A percentile compares a stretch with the other conserved stretches of the same genome.
phyloP scores from a whole-genome alignment of 129 eudicot genomes.

The Sambucus nigra region DNA sequence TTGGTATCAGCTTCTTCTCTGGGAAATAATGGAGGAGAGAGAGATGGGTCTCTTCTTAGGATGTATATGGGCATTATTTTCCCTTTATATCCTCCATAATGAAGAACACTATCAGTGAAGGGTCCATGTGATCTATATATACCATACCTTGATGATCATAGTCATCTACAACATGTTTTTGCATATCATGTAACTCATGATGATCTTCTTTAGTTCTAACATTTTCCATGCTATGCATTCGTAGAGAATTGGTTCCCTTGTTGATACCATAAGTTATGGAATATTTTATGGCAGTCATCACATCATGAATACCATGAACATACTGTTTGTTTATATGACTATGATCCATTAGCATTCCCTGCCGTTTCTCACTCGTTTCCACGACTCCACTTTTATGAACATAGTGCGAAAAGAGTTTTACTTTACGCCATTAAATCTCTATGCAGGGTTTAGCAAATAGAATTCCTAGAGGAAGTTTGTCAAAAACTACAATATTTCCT shows the following conservation, averaged over 20 bases:
- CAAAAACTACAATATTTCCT: too few species aligned
- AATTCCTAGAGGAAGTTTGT: too few species aligned
- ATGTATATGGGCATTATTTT: constrained; percentile 50
- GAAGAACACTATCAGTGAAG: constrained; percentile 57
- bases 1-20: constrained; percentile 47
- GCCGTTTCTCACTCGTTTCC: not conserved
- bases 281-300: not conserved
- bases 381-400: constrained; percentile 1
- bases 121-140: constrained; percentile 45
- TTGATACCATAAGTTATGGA: constrained; percentile 8
- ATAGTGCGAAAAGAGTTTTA: not conserved
- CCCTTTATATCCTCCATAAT: constrained; percentile 43
- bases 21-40: constrained; percentile 39
- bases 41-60: constrained; percentile 35
- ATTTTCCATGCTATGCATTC: constrained; percentile 42
- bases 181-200: constrained; percentile 1
- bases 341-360: not conserved
- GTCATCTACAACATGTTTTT: constrained; percentile 7
- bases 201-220: not conserved
- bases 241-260: constrained; percentile 21
- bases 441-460: not conserved
- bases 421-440: too few species aligned
- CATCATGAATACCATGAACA: too few species aligned
- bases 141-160: constrained; percentile 6
- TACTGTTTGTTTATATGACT: not conserved